Evolutionary conservation across 2,329 filamentous ascomycete genomes (phyloP).

Genomic region (Botryotinia globosa): DNA sequence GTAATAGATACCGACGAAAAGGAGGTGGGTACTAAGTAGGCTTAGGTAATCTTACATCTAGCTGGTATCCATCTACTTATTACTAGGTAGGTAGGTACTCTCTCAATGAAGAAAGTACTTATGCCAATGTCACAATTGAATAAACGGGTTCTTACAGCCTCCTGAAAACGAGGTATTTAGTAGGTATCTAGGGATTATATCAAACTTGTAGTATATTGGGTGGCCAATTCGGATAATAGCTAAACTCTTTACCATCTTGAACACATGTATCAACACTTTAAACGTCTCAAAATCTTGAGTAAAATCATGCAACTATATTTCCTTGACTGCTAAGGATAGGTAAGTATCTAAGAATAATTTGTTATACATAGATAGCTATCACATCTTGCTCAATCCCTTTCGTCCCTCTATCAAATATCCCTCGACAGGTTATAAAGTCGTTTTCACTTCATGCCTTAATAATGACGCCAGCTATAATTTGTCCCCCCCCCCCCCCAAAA

Average conservation of each 20-base stretch:
- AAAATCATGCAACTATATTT: constrained; percentile 1
- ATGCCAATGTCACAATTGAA: not conserved
- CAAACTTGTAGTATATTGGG: not conserved
- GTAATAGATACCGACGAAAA: too few species aligned
- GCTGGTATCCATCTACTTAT: too few species aligned
- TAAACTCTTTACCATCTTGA: not conserved
- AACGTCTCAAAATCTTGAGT: not conserved
- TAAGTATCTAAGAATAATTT: not conserved
- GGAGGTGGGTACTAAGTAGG: not conserved
- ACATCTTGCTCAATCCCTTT: not conserved
- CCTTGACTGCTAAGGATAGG: not conserved
- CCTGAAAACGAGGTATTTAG: too few species aligned
- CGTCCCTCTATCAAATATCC: not conserved
- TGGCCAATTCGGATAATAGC: not conserved
- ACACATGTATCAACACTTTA: not conserved
- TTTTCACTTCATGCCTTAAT: constrained; percentile 2
- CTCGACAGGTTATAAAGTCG: not conserved
- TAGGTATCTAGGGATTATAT: too few species aligned
- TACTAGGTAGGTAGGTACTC: too few species aligned
- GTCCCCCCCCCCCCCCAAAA: constrained; percentile 1
- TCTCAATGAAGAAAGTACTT: too few species aligned
- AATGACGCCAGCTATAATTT: constrained; percentile 3
- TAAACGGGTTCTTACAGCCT: not conserved
- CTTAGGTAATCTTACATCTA: too few species aligned
- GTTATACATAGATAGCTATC: not conserved